Evolutionary conservation across 2,329 filamentous ascomycete species (phyloP), one percentile per base, ranked within the genome.

Genomic region (Cordyceps farinosa): DNA sequence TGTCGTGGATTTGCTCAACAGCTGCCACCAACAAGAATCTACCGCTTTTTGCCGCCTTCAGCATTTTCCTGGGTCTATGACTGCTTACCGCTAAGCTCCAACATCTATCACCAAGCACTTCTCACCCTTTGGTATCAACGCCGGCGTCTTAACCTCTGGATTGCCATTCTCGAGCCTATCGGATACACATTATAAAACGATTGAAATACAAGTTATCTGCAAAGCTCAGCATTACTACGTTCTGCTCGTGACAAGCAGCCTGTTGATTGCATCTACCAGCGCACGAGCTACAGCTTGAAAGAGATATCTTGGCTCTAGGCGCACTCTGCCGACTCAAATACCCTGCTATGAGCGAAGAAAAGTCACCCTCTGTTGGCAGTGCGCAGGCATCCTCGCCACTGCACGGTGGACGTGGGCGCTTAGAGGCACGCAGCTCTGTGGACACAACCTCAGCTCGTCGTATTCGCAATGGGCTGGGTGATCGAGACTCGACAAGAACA

Each of bases 371-470:
- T 47, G 64, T 70, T 50, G 70, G 47, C 15, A 62, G 44, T 38
- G 70, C 71, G 60, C 77, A 78, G 64, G 74, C 76, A 64, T 72
- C 76, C 45, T 82, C 80, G 45, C 79, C 81, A 51, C 80, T 78
- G 17, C 76, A 78, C 36, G 77, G 77, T 40, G 80, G 80, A 65
- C 76, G 78, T 65, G 76, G 72, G 50, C 76, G 75, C 55, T 66
- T 80, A 36, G 80, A 82, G 66, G 70, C 75, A 29, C 79, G 75
- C 66, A 70, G 74, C 34, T 77, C 77, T 61, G 66, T 73, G 6
- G 78, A 81, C 17, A 70, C 70, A 42, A 67, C 47, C 60, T 66
- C 72, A 32, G 72, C 71, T 60, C 70, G 74, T 27, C 71, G 74
- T 58, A 68, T 73, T 15, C 75, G 78, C 34, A 75, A 73, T 65